phyloP scores from a whole-genome alignment of 202 grass and related monocot species.

The Schoenoplectus tabernaemontani region DNA sequence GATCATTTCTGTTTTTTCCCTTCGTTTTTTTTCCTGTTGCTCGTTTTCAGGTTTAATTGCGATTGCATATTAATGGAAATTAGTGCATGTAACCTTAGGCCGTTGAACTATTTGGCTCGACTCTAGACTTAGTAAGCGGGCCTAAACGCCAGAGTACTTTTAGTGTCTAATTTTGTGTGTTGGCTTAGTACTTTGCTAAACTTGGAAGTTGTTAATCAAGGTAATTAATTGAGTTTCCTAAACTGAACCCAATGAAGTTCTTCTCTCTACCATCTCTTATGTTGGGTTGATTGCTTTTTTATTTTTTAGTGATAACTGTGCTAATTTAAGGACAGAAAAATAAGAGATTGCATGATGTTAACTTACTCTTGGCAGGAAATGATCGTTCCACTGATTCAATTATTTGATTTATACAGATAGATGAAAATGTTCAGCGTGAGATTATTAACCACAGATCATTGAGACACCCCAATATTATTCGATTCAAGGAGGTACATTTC shows the following conservation, averaged over 20 bases:
- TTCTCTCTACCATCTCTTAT: background rate
- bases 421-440: conserved; percentile 97
- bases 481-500: conserved; percentile 91
- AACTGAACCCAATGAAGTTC: background rate
- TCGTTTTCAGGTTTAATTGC: background rate
- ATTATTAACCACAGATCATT: conserved; percentile 99
- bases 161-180: conserved; percentile 7
- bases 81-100: background rate
- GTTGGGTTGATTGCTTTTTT: background rate
- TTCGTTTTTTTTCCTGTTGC: background rate
- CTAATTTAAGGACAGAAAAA: background rate
- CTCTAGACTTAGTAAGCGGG: background rate
- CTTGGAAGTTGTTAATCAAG: background rate
- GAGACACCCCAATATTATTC: conserved; percentile 96
- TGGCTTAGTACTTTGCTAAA: background rate
- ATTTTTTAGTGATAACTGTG: background rate
- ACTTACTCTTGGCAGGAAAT: background rate
- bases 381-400: background rate
- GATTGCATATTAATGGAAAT: background rate
- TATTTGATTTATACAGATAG: conserved; percentile 54
- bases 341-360: background rate
- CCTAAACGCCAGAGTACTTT: background rate
- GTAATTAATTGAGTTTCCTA: background rate
- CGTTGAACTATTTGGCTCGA: background rate
- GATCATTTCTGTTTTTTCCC: background rate